Evolutionary conservation across 2,329 filamentous ascomycete species (phyloP).

Genomic region (Fusarium foetens): DNA sequence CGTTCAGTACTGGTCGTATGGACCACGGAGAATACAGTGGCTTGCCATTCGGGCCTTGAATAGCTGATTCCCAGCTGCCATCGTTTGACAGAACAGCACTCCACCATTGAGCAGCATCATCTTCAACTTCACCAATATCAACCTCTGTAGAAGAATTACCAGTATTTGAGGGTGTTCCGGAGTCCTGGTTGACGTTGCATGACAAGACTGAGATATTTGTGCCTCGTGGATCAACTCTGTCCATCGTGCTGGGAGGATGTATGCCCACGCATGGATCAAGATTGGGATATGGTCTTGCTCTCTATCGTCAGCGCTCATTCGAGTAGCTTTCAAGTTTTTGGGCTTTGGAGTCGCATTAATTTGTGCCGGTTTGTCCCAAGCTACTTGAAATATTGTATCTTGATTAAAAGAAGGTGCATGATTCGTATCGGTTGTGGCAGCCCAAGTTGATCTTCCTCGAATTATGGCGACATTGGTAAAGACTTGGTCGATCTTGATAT

Average conservation of each 20-base stretch:
- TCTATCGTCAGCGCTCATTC: background rate
- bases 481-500: background rate
- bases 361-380: background rate
- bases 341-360: accelerated
- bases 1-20: accelerated
- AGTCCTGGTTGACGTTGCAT: background rate
- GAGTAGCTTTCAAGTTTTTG: background rate
- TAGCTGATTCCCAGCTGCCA: background rate
- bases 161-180: too few species aligned
- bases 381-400: background rate
- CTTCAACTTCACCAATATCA: background rate
- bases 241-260: background rate
- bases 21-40: too few species aligned
- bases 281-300: background rate
- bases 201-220: background rate
- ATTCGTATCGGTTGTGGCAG: background rate
- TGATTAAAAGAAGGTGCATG: background rate
- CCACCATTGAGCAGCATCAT: background rate
- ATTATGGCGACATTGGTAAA: background rate
- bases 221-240: background rate
- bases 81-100: background rate
- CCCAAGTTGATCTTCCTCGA: background rate
- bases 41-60: background rate
- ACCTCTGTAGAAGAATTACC: background rate
- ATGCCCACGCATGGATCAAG: background rate